Percentiles rank a stretch among this genome's conserved stretches.
phyloP scores from a whole-genome alignment of 75 land plant species.

The Pinus tabuliformis region DNA sequence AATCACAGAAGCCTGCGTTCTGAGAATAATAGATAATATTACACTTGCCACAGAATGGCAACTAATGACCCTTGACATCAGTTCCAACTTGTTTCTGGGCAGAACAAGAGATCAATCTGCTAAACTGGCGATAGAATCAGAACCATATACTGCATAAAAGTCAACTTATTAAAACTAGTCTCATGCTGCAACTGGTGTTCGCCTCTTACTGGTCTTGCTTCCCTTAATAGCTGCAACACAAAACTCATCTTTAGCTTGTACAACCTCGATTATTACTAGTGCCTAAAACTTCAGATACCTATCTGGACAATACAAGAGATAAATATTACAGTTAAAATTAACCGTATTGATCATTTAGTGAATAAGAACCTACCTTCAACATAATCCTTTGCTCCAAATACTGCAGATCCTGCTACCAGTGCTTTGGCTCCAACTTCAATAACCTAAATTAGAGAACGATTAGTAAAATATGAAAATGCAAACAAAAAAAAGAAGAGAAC shows the following conservation, averaged over 20 bases:
- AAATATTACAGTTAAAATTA: background rate
- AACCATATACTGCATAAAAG: too few species aligned
- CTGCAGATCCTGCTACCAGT: slow-evolving; percentile 97
- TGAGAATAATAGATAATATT: too few species aligned
- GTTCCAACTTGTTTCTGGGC: too few species aligned
- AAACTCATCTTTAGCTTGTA: background rate
- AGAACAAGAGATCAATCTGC: too few species aligned
- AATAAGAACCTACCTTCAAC: slow-evolving; percentile 63
- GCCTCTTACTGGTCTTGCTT: slow-evolving; percentile 92
- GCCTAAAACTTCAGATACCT: too few species aligned
- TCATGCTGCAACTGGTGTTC: slow-evolving; percentile 64
- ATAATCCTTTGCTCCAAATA: slow-evolving; percentile 95
- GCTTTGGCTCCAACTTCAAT: slow-evolving; percentile 99
- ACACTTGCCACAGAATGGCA: too few species aligned
- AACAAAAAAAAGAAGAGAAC: background rate
- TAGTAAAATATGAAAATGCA: background rate
- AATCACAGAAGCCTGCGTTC: too few species aligned
- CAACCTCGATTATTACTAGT: background rate
- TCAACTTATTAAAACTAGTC: too few species aligned
- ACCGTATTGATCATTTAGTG: background rate
- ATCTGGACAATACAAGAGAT: background rate
- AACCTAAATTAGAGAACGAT: slow-evolving; percentile 41
- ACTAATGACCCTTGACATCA: too few species aligned
- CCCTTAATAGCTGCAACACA: slow-evolving; percentile 83
- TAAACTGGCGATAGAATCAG: too few species aligned